phyloP scores from a whole-genome alignment of 169 alveolate genomes.

The Cryptosporidium sp. region DNA sequence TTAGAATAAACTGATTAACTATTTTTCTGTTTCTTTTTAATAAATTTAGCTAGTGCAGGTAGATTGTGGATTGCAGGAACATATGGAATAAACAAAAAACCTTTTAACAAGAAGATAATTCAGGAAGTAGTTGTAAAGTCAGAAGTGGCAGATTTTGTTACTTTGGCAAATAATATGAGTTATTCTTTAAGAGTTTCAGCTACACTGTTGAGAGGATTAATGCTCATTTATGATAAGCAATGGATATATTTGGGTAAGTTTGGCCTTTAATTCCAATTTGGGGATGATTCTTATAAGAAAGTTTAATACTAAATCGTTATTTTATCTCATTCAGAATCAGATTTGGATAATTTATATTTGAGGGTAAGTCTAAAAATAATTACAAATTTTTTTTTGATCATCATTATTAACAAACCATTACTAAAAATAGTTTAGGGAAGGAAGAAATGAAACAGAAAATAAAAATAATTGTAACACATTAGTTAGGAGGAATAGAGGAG shows the following conservation, averaged over 20 bases:
- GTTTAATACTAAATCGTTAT: background rate
- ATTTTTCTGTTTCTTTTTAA: background rate
- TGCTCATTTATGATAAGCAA: constrained; percentile 47
- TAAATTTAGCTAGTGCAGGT: constrained; percentile 43
- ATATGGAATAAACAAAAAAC: constrained; percentile 53
- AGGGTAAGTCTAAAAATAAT: constrained; percentile 33
- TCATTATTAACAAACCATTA: background rate
- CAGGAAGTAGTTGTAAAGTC: constrained; percentile 31
- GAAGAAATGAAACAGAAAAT: background rate
- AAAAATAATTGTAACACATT: background rate
- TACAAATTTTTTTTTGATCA: background rate
- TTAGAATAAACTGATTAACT: background rate
- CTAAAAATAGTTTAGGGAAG: constrained; percentile 50
- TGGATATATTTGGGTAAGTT: constrained; percentile 67
- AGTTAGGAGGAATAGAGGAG: constrained; percentile 15
- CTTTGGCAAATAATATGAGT: constrained; percentile 51
- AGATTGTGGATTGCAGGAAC: constrained; percentile 68
- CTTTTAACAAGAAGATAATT: constrained; percentile 47
- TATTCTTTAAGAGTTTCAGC: constrained; percentile 51
- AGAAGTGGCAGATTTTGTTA: constrained; percentile 17
- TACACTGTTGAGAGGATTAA: constrained; percentile 37
- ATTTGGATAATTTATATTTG: constrained; percentile 10
- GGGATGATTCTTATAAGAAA: background rate
- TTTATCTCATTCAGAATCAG: constrained; percentile 15
- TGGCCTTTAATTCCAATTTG: background rate